These are phyloP conservation scores for Claviceps sp. DNA, from an alignment of 2,329 filamentous ascomycete genomes.

Conservation along the genomic window DNA sequence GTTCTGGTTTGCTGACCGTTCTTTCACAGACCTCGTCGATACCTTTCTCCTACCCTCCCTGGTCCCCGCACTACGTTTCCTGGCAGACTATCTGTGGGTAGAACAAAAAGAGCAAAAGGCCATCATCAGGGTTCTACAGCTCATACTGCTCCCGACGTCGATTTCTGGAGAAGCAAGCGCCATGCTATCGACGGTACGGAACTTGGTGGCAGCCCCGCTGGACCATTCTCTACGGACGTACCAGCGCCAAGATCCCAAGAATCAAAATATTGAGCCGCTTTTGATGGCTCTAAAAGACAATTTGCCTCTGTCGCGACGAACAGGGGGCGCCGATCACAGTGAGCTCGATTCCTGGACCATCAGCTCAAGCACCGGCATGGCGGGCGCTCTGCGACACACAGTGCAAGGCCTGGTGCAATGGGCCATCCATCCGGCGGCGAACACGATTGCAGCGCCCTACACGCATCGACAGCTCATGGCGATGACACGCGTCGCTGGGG, in stretches of 20 bases:
- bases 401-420: slow-evolving; percentile 53
- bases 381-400: slow-evolving; percentile 43
- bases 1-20: not conserved
- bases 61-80: slow-evolving; percentile 58
- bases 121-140: slow-evolving; percentile 57
- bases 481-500: slow-evolving; percentile 47
- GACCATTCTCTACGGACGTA: slow-evolving; percentile 54
- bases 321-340: slow-evolving; percentile 46
- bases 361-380: slow-evolving; percentile 41
- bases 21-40: slow-evolving; percentile 51
- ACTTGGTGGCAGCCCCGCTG: slow-evolving; percentile 55
- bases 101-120: slow-evolving; percentile 53
- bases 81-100: slow-evolving; percentile 57
- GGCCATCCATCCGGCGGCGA: slow-evolving; percentile 43
- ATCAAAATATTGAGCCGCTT: slow-evolving; percentile 57
- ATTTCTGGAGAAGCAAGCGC: slow-evolving; percentile 57
- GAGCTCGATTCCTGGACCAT: slow-evolving; percentile 58
- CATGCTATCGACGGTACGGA: slow-evolving; percentile 59
- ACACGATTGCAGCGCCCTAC: slow-evolving; percentile 49
- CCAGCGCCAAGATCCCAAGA: slow-evolving; percentile 51
- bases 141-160: slow-evolving; percentile 56
- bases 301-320: slow-evolving; percentile 45
- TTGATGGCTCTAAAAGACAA: slow-evolving; percentile 50
- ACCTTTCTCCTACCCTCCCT: slow-evolving; percentile 70
- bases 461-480: slow-evolving; percentile 58